These are phyloP conservation scores for Exophiala dermatitidis DNA, from an alignment of 2,329 filamentous ascomycete species.

Conservation along the genomic window DNA sequence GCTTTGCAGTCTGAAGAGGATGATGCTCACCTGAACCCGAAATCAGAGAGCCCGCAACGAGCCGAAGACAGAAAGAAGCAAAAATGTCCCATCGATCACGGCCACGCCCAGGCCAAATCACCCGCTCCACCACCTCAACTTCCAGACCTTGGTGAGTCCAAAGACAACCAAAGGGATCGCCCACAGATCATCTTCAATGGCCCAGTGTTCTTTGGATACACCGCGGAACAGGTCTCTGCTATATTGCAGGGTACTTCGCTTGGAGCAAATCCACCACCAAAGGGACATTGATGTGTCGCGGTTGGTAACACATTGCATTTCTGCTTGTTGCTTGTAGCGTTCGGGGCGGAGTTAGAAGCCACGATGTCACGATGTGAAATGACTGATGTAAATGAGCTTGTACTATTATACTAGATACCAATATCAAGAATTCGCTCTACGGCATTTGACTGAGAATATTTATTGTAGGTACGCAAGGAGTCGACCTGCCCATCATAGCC, in stretches of 20 bases:
- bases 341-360: slow-evolving; percentile 15
- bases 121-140: slow-evolving; percentile 5
- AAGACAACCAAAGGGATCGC: slow-evolving; percentile 14
- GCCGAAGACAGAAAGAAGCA: slow-evolving; percentile 20
- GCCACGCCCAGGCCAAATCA: slow-evolving; percentile 18
- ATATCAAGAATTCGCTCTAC: background rate
- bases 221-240: slow-evolving; percentile 70
- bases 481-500: slow-evolving; percentile 24
- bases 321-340: slow-evolving; percentile 15
- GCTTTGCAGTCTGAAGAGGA: slow-evolving; percentile 24
- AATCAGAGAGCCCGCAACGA: slow-evolving; percentile 21
- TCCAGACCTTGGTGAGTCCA: background rate
- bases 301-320: background rate
- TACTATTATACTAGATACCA: background rate
- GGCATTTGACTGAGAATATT: background rate
- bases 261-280: slow-evolving; percentile 5
- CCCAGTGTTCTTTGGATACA: slow-evolving; percentile 88
- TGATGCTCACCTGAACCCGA: slow-evolving; percentile 10
- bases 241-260: slow-evolving; percentile 51
- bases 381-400: background rate
- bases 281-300: background rate
- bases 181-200: slow-evolving; percentile 84
- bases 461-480: slow-evolving; percentile 27
- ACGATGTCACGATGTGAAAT: slow-evolving; percentile 11
- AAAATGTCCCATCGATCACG: slow-evolving; percentile 12